Evolutionary conservation across 73 alveolate species (phyloP).

Genomic region (Uronychia binucleata): DNA sequence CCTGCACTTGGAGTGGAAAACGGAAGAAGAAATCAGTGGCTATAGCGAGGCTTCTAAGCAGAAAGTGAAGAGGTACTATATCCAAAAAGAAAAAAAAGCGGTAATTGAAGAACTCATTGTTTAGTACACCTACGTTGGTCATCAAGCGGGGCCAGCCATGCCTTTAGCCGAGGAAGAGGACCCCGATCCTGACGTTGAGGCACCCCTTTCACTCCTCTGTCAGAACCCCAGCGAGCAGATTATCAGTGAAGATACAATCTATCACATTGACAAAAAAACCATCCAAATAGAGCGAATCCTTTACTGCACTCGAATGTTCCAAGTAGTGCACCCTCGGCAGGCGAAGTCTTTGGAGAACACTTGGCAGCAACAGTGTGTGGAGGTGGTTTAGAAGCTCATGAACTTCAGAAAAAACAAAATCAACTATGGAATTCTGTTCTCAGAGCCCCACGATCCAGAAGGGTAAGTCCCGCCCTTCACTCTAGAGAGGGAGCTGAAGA

Average conservation of each 20-base stretch:
- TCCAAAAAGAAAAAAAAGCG: slow-evolving; percentile 44
- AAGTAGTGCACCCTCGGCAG: slow-evolving; percentile 85
- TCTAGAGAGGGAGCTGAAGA: slow-evolving; percentile 39
- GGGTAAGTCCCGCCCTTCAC: slow-evolving; percentile 47
- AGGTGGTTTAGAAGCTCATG: slow-evolving; percentile 14
- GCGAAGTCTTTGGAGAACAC: slow-evolving; percentile 50
- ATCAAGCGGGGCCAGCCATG: too few relatives aligned
- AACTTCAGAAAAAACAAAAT: slow-evolving; percentile 66
- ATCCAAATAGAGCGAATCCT: slow-evolving; percentile 66
- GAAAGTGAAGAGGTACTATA: slow-evolving; percentile 33
- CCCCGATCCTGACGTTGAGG: slow-evolving; percentile 4
- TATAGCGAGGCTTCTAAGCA: slow-evolving; percentile 47
- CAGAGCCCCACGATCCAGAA: slow-evolving; percentile 76
- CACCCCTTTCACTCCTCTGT: slow-evolving; percentile 5
- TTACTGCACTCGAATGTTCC: slow-evolving; percentile 72
- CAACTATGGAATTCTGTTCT: slow-evolving; percentile 72
- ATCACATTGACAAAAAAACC: slow-evolving; percentile 49
- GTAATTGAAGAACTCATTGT: too few relatives aligned
- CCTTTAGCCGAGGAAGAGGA: slow-evolving; percentile 4
- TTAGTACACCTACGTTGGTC: too few relatives aligned
- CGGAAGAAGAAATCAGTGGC: slow-evolving; percentile 48
- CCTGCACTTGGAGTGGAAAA: slow-evolving; percentile 73
- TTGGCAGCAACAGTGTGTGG: slow-evolving; percentile 24
- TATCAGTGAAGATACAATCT: slow-evolving; percentile 24
- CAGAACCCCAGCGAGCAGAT: slow-evolving; percentile 7